phyloP scores from a whole-genome alignment of 2,329 filamentous ascomycete species.

The Fusarium mangiferae region DNA sequence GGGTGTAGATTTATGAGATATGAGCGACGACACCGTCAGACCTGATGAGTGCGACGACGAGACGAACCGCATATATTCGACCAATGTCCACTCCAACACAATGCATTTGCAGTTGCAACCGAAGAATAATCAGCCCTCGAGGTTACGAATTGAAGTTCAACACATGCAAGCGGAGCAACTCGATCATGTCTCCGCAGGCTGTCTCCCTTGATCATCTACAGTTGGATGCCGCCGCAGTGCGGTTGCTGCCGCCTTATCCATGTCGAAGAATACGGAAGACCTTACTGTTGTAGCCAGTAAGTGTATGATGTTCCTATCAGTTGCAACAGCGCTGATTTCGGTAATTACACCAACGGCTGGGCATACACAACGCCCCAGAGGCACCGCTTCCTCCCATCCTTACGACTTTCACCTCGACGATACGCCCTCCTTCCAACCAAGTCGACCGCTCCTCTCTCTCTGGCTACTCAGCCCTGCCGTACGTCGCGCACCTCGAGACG shows the following conservation, averaged over 20 bases:
- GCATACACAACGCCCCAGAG: background rate
- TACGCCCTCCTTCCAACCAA: background rate
- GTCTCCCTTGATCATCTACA: background rate
- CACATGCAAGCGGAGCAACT: background rate
- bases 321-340: background rate
- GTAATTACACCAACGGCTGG: too few species aligned
- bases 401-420: background rate
- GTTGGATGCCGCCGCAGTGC: background rate
- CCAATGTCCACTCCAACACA: background rate
- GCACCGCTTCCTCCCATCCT: too few species aligned
- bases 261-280: background rate
- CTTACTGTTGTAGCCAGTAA: background rate
- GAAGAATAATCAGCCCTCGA: too few species aligned
- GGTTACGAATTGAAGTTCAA: background rate
- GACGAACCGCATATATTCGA: background rate
- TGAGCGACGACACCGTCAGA: background rate
- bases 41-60: background rate
- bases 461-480: background rate
- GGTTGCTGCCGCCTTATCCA: background rate
- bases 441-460: too few species aligned
- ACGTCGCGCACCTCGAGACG: too few species aligned
- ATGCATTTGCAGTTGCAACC: accelerated
- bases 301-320: background rate
- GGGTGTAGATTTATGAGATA: background rate
- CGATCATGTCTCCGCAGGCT: background rate